Conservation (phyloP, 306 rosid species). For the Acacia melanoxylon region DNA sequence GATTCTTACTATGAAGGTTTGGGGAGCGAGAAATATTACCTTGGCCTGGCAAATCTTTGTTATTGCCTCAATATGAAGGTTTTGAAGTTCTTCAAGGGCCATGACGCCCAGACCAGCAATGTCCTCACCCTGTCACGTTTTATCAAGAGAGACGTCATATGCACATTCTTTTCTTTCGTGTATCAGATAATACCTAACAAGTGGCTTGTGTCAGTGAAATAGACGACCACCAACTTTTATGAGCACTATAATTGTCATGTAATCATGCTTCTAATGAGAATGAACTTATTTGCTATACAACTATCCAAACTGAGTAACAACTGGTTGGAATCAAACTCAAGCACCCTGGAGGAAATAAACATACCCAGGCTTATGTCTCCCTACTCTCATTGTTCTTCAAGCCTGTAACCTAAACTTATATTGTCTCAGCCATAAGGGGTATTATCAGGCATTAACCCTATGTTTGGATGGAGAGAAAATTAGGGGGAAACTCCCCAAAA, state of each 20-base stretch:
- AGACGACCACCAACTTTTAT: neutral
- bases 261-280: neutral
- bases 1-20: neutral
- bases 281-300: neutral
- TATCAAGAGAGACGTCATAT: slow-evolving; percentile 16
- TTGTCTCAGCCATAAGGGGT: neutral
- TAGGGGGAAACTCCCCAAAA: too few species aligned
- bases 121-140: slow-evolving; percentile 56
- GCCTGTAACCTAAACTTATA: neutral
- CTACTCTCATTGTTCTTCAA: neutral
- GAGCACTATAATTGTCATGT: neutral
- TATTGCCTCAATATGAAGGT: slow-evolving; percentile 75
- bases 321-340: neutral
- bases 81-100: slow-evolving; percentile 76
- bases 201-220: neutral
- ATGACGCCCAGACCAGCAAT: slow-evolving; percentile 53
- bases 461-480: too few species aligned
- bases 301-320: neutral
- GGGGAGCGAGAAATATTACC: slow-evolving; percentile 42
- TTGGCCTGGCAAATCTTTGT: slow-evolving; percentile 74
- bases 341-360: neutral
- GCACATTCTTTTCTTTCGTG: slow-evolving; percentile 2
- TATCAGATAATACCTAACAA: neutral
- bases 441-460: neutral
- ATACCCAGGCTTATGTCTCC: neutral